Conservation (phyloP, 2,329 filamentous ascomycete species). For the Hypoxylon sp. region DNA sequence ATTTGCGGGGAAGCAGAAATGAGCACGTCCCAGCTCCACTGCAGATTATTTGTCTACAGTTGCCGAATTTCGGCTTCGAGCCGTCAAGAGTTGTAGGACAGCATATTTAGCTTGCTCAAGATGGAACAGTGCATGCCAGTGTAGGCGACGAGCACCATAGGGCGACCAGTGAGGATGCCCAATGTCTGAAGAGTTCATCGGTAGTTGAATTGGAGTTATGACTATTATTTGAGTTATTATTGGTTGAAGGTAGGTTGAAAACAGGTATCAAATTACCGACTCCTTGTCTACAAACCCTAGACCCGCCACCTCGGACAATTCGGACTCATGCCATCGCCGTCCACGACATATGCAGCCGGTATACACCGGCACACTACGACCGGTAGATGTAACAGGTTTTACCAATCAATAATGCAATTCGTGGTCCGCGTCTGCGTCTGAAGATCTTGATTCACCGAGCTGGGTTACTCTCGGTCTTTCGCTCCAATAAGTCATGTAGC, state of each 20-base stretch:
- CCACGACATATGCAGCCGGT: background rate
- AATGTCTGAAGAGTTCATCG: background rate
- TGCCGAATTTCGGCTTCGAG: background rate
- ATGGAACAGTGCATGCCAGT: background rate
- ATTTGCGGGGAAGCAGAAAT: background rate
- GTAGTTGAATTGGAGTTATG: background rate
- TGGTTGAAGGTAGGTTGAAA: background rate
- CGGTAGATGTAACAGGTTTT: background rate
- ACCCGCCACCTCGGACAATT: conserved; percentile 26
- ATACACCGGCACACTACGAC: background rate
- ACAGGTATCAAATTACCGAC: background rate
- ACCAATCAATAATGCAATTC: conserved; percentile 23
- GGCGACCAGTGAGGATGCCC: background rate
- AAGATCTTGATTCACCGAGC: background rate
- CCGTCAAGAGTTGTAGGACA: background rate
- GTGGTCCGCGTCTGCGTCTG: conserved; percentile 4
- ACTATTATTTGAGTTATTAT: background rate
- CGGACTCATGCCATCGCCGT: conserved; percentile 18
- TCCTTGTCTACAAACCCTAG: background rate
- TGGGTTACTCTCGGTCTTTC: conserved; percentile 30
- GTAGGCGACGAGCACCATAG: background rate
- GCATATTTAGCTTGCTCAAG: background rate
- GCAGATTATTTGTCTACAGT: background rate
- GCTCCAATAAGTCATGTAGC: background rate
- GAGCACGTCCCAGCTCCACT: background rate